A percentile compares a stretch with the other conserved stretches of the same genome.
phyloP scores from a whole-genome alignment of 2,329 filamentous ascomycete species.

The Diaporthe citri region DNA sequence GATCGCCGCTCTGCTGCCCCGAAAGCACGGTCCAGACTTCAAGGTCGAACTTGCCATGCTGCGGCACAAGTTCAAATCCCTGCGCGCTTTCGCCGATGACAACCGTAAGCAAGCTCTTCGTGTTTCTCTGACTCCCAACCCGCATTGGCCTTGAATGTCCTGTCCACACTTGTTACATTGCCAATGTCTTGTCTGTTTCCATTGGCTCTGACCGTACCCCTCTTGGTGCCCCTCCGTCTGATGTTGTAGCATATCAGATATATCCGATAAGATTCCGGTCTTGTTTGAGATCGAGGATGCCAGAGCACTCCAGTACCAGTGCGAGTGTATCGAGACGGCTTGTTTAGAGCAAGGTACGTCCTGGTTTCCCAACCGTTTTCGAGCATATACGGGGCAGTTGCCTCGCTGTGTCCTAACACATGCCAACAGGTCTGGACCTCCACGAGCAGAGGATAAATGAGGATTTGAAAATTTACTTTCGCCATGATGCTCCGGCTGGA shows the following conservation, averaged over 20 bases:
- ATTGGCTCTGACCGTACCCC: constrained; percentile 2
- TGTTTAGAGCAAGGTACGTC: constrained; percentile 62
- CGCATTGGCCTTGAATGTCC: constrained; percentile 10
- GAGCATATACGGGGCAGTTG: constrained; percentile 16
- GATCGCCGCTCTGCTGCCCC: constrained; percentile 61
- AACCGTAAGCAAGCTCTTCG: constrained; percentile 58
- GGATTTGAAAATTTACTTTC: constrained; percentile 52
- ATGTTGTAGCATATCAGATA: constrained; percentile 49
- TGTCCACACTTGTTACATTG: background rate
- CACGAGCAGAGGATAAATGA: constrained; percentile 55
- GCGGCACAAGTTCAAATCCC: constrained; percentile 65
- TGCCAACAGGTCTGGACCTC: constrained; percentile 56
- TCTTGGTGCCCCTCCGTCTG: constrained; percentile 40
- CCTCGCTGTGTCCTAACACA: constrained; percentile 11
- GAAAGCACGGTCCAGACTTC: constrained; percentile 61
- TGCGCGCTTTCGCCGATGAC: constrained; percentile 62
- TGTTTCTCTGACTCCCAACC: constrained; percentile 31
- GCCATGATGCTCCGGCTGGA: constrained; percentile 58
- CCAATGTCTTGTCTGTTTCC: background rate
- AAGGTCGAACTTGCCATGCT: constrained; percentile 67
- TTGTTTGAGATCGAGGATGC: constrained; percentile 70
- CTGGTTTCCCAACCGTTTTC: background rate
- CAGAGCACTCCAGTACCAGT: constrained; percentile 67
- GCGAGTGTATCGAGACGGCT: constrained; percentile 68
- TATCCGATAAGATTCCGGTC: constrained; percentile 56